Base-by-base conservation (phyloP, 1,284 basidiomycete genomes). In the Puccinia triticina region DNA sequence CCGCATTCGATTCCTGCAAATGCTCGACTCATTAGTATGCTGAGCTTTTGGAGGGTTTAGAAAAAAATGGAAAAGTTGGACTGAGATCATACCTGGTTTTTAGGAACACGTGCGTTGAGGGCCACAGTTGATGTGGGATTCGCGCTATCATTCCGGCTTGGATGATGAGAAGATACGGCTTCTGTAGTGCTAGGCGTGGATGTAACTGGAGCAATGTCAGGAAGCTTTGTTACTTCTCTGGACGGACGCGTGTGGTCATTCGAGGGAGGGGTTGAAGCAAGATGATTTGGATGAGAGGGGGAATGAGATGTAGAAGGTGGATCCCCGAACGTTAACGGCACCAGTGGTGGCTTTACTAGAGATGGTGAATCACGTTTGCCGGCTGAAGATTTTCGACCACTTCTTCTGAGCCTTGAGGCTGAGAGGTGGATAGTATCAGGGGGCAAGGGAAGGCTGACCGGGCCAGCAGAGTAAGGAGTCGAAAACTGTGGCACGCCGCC, bases 351-450 rank as follows among this genome's bases (percentile, higher is more conserved):
- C 48, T 73, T 73, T 32, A 34, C 46, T 71, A n/a, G 40, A 32
- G 46, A 72, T 18, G 69, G 50, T 50, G 69, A 10, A 69, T 69
- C 43, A 48, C 66, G 66, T 21, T 69, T 69, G 21, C 67, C 50
- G 34, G 29, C 50, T 12, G 50, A 72, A 29, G 77, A 80, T 69
- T 67, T 48, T 40, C 66, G 77, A 46, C 61, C 64, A 72, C 67
- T 80, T 80, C 77, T 67, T 43, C 69, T 57, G 3, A 53, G 67
- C 53, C 77, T 67, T 29, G 77, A 72, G 55, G 77, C 77, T 71
- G 77, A 80, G 16, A 80, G 53, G 18, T 69, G 77, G 37, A 71
- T 69, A 29, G 77, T 80, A 59, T 80, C 77, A 57, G 77, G 77
- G 37, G 77, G 77, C 26, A 80, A 67, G 53, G 77, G 77, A 43